Percentiles rank a stretch among this genome's conserved stretches.
phyloP scores from a whole-genome alignment of 179 eudicot genomes.

The Beta macrorhiza region DNA sequence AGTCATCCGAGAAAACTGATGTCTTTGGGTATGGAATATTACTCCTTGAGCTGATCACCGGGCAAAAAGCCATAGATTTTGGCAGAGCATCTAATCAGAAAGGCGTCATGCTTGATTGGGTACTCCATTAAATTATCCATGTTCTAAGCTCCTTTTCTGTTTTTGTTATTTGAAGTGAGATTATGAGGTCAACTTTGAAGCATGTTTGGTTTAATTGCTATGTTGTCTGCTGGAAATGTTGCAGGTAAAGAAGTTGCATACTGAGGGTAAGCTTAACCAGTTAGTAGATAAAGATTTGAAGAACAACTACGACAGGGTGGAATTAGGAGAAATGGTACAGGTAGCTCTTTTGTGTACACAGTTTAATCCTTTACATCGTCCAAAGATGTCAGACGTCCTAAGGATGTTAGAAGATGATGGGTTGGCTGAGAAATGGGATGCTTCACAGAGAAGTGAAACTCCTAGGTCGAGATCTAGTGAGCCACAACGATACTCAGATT shows the following conservation, averaged over 20 bases:
- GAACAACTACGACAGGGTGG: constrained; percentile 49
- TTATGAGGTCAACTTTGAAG: not conserved
- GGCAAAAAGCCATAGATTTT: constrained; percentile 77
- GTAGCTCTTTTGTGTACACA: constrained; percentile 82
- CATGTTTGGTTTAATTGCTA: not conserved
- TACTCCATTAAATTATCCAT: constrained; percentile 15
- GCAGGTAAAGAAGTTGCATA: constrained; percentile 76
- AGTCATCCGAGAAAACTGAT: constrained; percentile 78
- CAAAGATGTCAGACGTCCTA: constrained; percentile 76
- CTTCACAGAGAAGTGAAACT: constrained; percentile 54
- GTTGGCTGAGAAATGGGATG: constrained; percentile 78
- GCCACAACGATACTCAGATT: constrained; percentile 66
- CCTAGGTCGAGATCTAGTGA: constrained; percentile 49
- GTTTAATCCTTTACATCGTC: constrained; percentile 62
- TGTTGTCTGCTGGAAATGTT: not conserved
- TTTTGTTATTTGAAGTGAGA: too few relatives aligned
- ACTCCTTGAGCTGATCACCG: constrained; percentile 83
- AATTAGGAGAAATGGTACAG: constrained; percentile 72
- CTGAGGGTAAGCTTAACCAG: constrained; percentile 56
- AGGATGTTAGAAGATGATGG: constrained; percentile 86
- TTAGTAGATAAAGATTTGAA: constrained; percentile 67
- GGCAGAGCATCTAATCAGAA: constrained; percentile 68
- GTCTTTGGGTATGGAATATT: constrained; percentile 89
- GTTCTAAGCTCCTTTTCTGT: not conserved
- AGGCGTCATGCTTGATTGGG: constrained; percentile 93